phyloP scores from a whole-genome alignment of 2,329 filamentous ascomycete species.

The Clonostachys chloroleuca region DNA sequence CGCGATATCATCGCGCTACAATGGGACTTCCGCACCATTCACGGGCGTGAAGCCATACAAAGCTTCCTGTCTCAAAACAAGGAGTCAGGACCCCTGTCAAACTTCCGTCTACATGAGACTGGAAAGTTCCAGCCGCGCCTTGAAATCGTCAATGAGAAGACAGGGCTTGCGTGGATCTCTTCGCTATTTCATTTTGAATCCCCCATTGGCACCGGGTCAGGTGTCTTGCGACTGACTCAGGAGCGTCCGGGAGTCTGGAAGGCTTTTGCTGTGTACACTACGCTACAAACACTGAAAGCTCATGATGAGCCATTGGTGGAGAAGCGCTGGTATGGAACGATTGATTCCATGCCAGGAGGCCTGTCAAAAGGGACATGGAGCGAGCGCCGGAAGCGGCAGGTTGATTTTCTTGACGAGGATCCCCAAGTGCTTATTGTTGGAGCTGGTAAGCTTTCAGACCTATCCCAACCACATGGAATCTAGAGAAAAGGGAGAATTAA shows the following conservation, averaged over 20 bases:
- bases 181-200: conserved; percentile 7
- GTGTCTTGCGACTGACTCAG: conserved; percentile 7
- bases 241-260: conserved; percentile 36
- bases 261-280: conserved; percentile 53
- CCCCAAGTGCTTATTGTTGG: conserved; percentile 32
- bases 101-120: neutral
- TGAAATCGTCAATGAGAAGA: conserved; percentile 10
- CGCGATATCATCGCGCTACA: conserved; percentile 16
- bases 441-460: neutral
- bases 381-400: conserved; percentile 13
- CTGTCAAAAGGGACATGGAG: conserved; percentile 8
- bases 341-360: conserved; percentile 20
- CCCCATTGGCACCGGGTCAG: conserved; percentile 5
- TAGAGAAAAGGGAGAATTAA: neutral
- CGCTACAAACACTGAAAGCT: conserved; percentile 41
- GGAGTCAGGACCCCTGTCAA: neutral
- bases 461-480: neutral
- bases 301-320: conserved; percentile 36
- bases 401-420: conserved; percentile 17
- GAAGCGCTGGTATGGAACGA: conserved; percentile 3
- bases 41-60: conserved; percentile 8
- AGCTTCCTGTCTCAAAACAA: conserved; percentile 1
- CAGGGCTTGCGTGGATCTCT: conserved; percentile 2
- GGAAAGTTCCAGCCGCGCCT: conserved; percentile 22
- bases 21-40: conserved; percentile 20